phyloP scores from a whole-genome alignment of 2,329 filamentous ascomycete species.

The Saccharata proteae region DNA sequence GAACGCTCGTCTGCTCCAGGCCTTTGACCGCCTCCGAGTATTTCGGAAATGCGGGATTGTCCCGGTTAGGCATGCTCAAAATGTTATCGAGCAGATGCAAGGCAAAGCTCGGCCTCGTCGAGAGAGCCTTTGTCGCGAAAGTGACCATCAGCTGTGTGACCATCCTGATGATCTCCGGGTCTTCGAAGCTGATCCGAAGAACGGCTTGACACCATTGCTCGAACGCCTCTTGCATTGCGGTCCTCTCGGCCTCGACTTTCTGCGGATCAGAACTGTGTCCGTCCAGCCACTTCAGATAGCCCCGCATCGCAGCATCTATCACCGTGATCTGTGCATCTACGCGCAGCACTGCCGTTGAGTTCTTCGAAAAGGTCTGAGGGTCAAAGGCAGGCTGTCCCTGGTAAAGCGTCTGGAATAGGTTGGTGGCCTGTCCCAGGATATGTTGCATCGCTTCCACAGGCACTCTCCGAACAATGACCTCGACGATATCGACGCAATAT shows the following conservation, averaged over 20 bases:
- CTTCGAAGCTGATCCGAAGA: constrained; percentile 62
- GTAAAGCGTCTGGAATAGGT: constrained; percentile 63
- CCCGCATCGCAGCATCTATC: constrained; percentile 78
- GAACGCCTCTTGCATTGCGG: constrained; percentile 49
- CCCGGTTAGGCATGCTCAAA: constrained; percentile 65
- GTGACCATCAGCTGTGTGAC: constrained; percentile 72
- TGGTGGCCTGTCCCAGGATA: constrained; percentile 69
- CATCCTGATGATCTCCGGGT: constrained; percentile 73
- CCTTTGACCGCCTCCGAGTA: constrained; percentile 88
- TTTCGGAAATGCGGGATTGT: constrained; percentile 55
- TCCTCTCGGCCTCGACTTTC: constrained; percentile 41
- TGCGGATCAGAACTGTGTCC: constrained; percentile 39
- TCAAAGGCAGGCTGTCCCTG: constrained; percentile 55
- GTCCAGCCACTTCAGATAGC: constrained; percentile 69
- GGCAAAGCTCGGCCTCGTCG: constrained; percentile 69
- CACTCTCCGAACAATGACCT: constrained; percentile 70
- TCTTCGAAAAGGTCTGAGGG: constrained; percentile 44
- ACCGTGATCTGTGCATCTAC: constrained; percentile 85
- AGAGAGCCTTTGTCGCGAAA: constrained; percentile 69
- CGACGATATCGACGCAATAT: constrained; percentile 79
- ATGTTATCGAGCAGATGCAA: constrained; percentile 86
- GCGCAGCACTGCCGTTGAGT: constrained; percentile 59
- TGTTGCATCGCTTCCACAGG: constrained; percentile 77
- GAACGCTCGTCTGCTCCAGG: constrained; percentile 70
- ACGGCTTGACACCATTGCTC: constrained; percentile 63